A percentile compares a stretch with the other conserved stretches of the same genome.
Evolutionary conservation across 2,329 filamentous ascomycete species (phyloP).

Genomic region (Biscogniauxia sp.): DNA sequence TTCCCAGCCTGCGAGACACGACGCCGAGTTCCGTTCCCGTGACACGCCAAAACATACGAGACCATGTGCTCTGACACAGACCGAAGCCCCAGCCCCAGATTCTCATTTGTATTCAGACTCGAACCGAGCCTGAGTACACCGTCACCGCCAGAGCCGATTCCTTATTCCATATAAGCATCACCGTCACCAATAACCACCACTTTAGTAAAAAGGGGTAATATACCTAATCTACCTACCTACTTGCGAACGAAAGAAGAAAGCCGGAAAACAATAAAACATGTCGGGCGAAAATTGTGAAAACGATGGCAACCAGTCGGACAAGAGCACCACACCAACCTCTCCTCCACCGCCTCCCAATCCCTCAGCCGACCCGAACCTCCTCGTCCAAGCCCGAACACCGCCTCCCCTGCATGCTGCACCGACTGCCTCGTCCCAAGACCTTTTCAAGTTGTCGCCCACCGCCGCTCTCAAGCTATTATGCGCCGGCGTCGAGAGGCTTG

Average conservation of each 20-base stretch:
- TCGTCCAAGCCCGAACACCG: conserved; percentile 31
- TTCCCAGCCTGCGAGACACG: conserved; percentile 1
- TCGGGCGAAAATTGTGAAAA: neutral
- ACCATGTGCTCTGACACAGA: conserved; percentile 10
- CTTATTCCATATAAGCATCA: neutral
- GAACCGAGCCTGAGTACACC: neutral
- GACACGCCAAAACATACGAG: conserved; percentile 2
- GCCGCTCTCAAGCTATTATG: conserved; percentile 79
- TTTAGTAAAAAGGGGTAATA: too few species aligned
- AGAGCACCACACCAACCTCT: conserved; percentile 27
- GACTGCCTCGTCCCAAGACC: conserved; percentile 53
- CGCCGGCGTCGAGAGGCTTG: conserved; percentile 66
- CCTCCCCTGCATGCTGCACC: conserved; percentile 44
- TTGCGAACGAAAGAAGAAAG: too few species aligned
- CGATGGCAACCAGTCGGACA: conserved; percentile 13
- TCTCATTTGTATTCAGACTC: conserved; percentile 4
- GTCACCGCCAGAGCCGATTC: neutral
- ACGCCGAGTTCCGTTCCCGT: neutral
- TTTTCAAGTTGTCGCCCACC: conserved; percentile 69
- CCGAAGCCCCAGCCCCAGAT: conserved; percentile 8
- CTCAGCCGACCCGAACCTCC: conserved; percentile 36
- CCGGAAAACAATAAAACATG: neutral
- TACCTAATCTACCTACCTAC: too few species aligned
- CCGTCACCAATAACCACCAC: too few species aligned
- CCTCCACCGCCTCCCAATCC: conserved; percentile 39